Evolutionary conservation across 2,329 filamentous ascomycete species (phyloP).

Genomic region (Clarireedia homoeocarpa): DNA sequence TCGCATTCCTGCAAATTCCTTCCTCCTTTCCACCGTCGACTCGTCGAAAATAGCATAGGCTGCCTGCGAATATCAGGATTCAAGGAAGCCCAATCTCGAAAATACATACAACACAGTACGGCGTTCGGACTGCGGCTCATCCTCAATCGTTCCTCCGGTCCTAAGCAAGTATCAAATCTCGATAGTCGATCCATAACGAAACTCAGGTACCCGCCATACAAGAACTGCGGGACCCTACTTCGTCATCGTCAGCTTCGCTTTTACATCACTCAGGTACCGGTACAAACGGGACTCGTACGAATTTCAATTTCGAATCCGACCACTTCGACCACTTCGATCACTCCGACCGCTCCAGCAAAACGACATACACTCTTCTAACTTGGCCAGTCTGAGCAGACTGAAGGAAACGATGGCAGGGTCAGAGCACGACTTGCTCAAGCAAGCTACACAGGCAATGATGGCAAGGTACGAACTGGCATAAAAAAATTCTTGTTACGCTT

Average conservation of each 20-base stretch:
- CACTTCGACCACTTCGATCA: too few species aligned
- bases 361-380: not conserved
- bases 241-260: not conserved
- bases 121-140: conserved; percentile 2
- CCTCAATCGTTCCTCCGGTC: not conserved
- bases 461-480: conserved; percentile 25
- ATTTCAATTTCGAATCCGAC: not conserved
- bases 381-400: not conserved
- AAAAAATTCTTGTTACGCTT: conserved; percentile 8
- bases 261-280: not conserved
- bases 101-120: not conserved
- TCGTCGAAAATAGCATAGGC: too few species aligned
- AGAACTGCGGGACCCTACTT: not conserved
- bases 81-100: too few species aligned
- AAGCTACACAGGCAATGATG: conserved; percentile 31
- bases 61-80: too few species aligned
- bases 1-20: too few species aligned
- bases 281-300: not conserved
- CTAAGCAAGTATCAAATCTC: not conserved
- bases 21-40: too few species aligned
- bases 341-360: not conserved
- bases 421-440: conserved; percentile 29
- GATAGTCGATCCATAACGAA: not conserved
- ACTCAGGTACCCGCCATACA: not conserved
- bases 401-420: conserved; percentile 21